Base-by-base conservation (phyloP, 345 rosid genomes). In the Firmiana major region DNA sequence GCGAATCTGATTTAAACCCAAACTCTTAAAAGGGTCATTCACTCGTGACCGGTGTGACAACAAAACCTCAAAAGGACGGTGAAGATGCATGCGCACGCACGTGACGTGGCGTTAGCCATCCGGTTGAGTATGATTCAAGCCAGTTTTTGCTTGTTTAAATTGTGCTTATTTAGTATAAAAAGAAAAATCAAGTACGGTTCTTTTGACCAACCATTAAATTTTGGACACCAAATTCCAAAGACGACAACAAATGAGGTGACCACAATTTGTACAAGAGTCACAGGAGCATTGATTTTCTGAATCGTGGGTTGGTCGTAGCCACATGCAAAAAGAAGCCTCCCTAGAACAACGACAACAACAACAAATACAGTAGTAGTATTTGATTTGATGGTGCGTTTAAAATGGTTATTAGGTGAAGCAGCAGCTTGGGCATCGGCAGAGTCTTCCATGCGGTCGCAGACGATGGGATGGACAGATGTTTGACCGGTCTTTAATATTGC, bases 81-180 rank as follows among this genome's bases (percentile, higher is more conserved):
- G 53, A 48, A 49, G 31, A 24, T 43, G 79, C 83, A 72, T 69
- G 75, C 75, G 63, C 31, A 3, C 17, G 77, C 90, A 83, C 85
- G 84, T 75, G 83, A 80, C 63, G 48, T n/a, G 3, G 15, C 38
- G 19, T 53, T n/a, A 15, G 28, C 42, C 46, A 31, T 34, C 11
- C 15, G 63, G 71, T 84, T 77, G 85, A 81, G 85, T 83, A 75
- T 75, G 6, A 57, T 43, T 76, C 73, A 84, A 79, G 88, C 79
- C 54, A 79, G 53, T 71, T 64, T 64, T 78, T 16, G n/a, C 53
- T 46, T 34, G 40, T 72, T 68, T 40, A 17, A 48, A 40, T 34
- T 63, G 40, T 46, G 53, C 26, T 38, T 26, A 28, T 71, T 46
- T 69, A 24, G 38, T 26, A 15, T 46, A 43, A 15, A 57, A 21